Evolutionary conservation across 208 protist species (phyloP).

Genomic region (Vickermania spadyakhi): DNA sequence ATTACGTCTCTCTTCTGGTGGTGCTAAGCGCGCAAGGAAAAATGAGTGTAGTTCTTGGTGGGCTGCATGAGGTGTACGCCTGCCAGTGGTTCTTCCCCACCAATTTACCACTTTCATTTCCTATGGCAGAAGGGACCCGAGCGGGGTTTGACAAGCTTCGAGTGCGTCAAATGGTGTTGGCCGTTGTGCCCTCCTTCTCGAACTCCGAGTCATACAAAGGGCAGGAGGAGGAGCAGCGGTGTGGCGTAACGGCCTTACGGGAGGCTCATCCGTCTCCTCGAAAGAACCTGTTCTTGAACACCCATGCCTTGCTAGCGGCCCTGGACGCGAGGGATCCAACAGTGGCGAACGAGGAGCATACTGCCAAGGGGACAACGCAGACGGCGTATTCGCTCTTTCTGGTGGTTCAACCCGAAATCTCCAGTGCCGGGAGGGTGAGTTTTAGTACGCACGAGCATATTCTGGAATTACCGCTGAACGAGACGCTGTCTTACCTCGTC

Average conservation of each 20-base stretch:
- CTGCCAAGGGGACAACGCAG: too few species aligned
- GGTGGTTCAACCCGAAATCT: neutral
- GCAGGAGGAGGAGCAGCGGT: neutral
- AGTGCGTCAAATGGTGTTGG: neutral
- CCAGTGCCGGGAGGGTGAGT: neutral
- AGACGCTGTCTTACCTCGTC: neutral
- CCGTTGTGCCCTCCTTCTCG: neutral
- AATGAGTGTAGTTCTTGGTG: conserved; percentile 41
- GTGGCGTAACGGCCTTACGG: neutral
- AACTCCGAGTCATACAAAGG: neutral
- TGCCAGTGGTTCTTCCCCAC: neutral
- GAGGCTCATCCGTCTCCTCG: neutral
- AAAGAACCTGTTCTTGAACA: neutral
- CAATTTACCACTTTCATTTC: neutral
- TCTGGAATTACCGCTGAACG: neutral
- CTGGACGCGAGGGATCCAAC: neutral
- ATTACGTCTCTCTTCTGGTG: conserved; percentile 26
- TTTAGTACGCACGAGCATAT: neutral
- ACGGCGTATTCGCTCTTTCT: neutral
- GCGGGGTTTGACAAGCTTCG: neutral
- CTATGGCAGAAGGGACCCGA: neutral
- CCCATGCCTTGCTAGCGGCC: neutral
- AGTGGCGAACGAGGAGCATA: neutral
- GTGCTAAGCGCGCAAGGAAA: conserved; percentile 37
- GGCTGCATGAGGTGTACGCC: conserved; percentile 41